Evolutionary conservation across 176 grass and related monocot species (phyloP), one percentile per base, ranked within the genome.

Genomic region (Oryza nivara): DNA sequence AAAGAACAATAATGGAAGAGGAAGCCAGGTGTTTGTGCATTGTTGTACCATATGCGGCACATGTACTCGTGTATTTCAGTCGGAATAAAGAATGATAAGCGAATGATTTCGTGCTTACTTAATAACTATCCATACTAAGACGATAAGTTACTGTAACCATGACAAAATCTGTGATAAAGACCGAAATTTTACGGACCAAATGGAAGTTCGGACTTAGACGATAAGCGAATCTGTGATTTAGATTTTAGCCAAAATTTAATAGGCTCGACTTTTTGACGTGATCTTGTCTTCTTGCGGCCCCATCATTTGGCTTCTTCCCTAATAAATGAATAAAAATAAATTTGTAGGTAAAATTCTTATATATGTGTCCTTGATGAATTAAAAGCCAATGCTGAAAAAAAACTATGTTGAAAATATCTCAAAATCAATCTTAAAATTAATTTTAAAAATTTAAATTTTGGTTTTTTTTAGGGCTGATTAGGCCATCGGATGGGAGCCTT

Each of bases 211-310:
- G 17, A 20, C 7, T 56, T 56, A 36, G 35, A 36, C 4, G 35
- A 36, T 36, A 36, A 36, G 4, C 35, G 35, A 36, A 36, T 6
- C 35, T 36, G 4, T 36, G 35, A 36, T 0, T 36, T 36, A 36
- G 35, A 36, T 36, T 36, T 36, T 36, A 0, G 0, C 83, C 88
- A 90, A 60, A 90, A 90, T 67, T 83, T 86, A 54, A 65, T 3
- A 35, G 16, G 25, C 17, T 64, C 13, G 8, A 44, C 25, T 5
- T 56, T 56, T 56, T 0, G 16, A 20, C 52, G 5, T 20, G 17
- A 12, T 20, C 16, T 6, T 56, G 52, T 19, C 17, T 19, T 56
- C 52, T 56, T 56, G 52, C 26, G 26, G 26, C 26, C 26, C 26
- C 26, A 26, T 26, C 26, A 26, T 26, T 26, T 26, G 26, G 26